Base-by-base conservation (phyloP, 2,329 filamentous ascomycete genomes). In the Magnaporthales sp. region DNA sequence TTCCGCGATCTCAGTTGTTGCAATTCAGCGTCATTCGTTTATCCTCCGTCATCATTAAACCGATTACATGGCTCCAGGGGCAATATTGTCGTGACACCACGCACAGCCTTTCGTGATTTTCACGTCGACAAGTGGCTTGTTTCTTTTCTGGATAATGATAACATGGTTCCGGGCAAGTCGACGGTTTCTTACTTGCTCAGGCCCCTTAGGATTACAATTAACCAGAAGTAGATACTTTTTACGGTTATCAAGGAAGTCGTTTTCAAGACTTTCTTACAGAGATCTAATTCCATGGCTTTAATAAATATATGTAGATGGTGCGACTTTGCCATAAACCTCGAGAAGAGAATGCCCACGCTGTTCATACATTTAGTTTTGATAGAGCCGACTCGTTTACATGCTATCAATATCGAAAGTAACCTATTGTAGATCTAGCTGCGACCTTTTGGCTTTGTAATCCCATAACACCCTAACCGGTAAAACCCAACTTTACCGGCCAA, bases 21-120 rank as follows among this genome's bases (percentile, higher is more conserved):
- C 22, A 60, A 60, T 27, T 27, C 56, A 60, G 56, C 56, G 56
- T 60, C 56, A 60, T 60, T 60, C 56, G 56, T 60, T 60, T 60
- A 60, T 60, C 24, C 24, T 27, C 24, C 29, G 27, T 26, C n/a
- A 51, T 60, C 56, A 24, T 24, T 58, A n/a, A 58, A 27, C 56
- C 56, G 56, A 27, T 60, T 27, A 19, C 24, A 51, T 51, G 38
- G 38, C 38, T 51, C 38, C 38, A 51, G 19, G 19, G 38, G 38
- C 15, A 51, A 51, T 51, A 51, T 51, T 19, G n/a, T n/a, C 19
- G 38, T 51, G 38, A n/a, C 19, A 51, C 38, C 38, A 51, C 38
- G 3, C 38, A 51, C 38, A 19, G 38, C 19, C 13, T 19, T 15
- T 19, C 38, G 19, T 51, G 19, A 51, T 51, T 51, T 51, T 38